Evolutionary conservation across 129 eudicot genomes (phyloP), one percentile per base, ranked within the genome.

Genomic region (Artemisia annua): DNA sequence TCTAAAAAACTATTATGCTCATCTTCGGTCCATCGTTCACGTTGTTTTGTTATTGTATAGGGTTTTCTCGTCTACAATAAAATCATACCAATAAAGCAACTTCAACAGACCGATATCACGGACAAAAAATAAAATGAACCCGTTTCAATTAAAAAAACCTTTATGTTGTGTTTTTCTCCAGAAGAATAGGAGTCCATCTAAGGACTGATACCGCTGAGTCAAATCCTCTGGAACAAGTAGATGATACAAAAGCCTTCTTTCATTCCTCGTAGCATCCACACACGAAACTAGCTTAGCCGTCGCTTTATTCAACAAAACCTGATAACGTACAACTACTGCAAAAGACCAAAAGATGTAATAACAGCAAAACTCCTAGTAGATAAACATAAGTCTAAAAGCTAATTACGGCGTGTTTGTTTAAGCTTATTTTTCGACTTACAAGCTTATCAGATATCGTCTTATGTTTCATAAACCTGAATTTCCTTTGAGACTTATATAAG

Each of bases 11-110:
- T 86, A 81, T 77, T 86, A 67, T 95, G 99, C 83, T 95, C 99
- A 72, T 91, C 99, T 32, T 91, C 97, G 22, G 97, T 88, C 99
- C 99, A 95, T 86, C 96, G 79, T 83, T 95, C 99, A 4, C 99
- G 94, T 82, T 91, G 99, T 87, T 95, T 95, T 4, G 99, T 95
- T 55, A 95, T 95, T 30, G 99, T 95, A 77, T 95, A 95, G 7
- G 99, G 97, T 71, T 95, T 95, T 82, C 99, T 83, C 44, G 91
- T 55, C 99, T 95, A 81, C 48, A 66, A 80, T 56, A 20, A 9
- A 72, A 60, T 7, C 18, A 24, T 14, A 57, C 51, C 19, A 9
- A 20, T 19, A 60, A 48, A n/a, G 26, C 22, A 6, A 52, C n/a
- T 53, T 24, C 7, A 62, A 52, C 3, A 15, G 4, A 24, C 8